Conservation (phyloP, 2,329 filamentous ascomycete genomes). For the Diplodia intermedia region DNA sequence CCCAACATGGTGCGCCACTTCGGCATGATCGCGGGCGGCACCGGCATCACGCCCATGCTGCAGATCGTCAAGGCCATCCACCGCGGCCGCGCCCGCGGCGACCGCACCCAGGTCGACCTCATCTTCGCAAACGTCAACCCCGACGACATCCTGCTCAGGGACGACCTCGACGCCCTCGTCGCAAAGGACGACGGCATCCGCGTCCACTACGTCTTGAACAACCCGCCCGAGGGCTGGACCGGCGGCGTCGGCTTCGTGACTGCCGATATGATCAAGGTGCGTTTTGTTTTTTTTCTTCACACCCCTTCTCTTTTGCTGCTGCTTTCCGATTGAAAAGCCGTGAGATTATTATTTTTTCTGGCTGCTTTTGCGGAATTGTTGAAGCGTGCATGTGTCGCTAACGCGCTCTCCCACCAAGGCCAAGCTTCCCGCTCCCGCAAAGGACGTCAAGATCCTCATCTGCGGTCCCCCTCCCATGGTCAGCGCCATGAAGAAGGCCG, state of each 20-base stretch:
- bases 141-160: constrained; percentile 90
- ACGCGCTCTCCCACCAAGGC: constrained; percentile 61
- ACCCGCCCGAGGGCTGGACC: constrained; percentile 88
- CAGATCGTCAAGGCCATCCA: constrained; percentile 93
- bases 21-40: constrained; percentile 97
- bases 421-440: constrained; percentile 80
- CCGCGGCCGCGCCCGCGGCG: constrained; percentile 71
- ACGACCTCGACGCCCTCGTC: constrained; percentile 83
- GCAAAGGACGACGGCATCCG: constrained; percentile 81
- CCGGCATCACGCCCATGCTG: constrained; percentile 97
- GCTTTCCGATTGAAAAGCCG: too few species aligned
- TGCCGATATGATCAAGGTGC: constrained; percentile 88
- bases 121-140: constrained; percentile 96
- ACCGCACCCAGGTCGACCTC: constrained; percentile 88
- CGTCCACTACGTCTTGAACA: constrained; percentile 95
- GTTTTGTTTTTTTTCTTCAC: constrained; percentile 40
- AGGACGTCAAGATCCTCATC: constrained; percentile 90
- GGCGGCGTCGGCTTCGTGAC: constrained; percentile 96
- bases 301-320: too few species aligned
- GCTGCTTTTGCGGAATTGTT: neutral
- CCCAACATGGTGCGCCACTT: constrained; percentile 97
- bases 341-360: too few species aligned
- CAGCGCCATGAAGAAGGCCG: constrained; percentile 94
- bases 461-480: constrained; percentile 98
- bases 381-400: constrained; percentile 32